Evolutionary conservation across 805 yeast genomes (phyloP).

Genomic region (Saccharomyces cerevisiae): DNA sequence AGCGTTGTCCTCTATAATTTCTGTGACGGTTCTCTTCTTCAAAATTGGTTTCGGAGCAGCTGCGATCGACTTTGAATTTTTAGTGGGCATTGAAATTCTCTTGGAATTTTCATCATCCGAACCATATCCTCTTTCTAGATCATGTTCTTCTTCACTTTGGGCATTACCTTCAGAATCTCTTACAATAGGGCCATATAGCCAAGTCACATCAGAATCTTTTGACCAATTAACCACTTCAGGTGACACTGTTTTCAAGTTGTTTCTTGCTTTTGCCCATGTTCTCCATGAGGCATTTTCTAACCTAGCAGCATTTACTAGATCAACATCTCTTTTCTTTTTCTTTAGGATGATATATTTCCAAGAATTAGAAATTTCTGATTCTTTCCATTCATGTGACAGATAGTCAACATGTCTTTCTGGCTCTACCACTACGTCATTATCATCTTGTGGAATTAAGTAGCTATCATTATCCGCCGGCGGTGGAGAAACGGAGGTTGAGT

Average conservation of each 20-base stretch:
- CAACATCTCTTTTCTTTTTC: conserved; percentile 45
- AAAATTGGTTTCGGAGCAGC: conserved; percentile 67
- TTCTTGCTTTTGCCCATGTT: conserved; percentile 92
- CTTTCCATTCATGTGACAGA: conserved; percentile 93
- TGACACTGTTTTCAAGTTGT: conserved; percentile 67
- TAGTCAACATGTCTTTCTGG: conserved; percentile 92
- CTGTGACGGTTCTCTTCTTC: conserved; percentile 79
- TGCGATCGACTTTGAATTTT: conserved; percentile 6
- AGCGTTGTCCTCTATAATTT: conserved; percentile 43
- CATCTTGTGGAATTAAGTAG: conserved; percentile 60
- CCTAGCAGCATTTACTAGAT: conserved; percentile 74
- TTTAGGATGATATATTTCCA: conserved; percentile 88
- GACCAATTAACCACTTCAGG: conserved; percentile 95
- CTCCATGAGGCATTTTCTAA: conserved; percentile 93
- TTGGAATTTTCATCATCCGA: conserved; percentile 33
- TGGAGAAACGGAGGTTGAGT: conserved; percentile 30
- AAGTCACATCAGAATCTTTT: conserved; percentile 92
- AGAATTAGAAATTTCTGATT: conserved; percentile 81
- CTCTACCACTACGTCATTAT: conserved; percentile 66
- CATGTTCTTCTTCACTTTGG: conserved; percentile 7
- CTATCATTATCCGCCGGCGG: conserved; percentile 28
- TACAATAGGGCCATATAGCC: conserved; percentile 86
- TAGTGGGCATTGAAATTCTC: conserved; percentile 17
- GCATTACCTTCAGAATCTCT: conserved; percentile 13
- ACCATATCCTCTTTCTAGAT: conserved; percentile 30